Evolutionary conservation across 176 grass and related monocot species (phyloP).

Genomic region (Oryza glumipatula): DNA sequence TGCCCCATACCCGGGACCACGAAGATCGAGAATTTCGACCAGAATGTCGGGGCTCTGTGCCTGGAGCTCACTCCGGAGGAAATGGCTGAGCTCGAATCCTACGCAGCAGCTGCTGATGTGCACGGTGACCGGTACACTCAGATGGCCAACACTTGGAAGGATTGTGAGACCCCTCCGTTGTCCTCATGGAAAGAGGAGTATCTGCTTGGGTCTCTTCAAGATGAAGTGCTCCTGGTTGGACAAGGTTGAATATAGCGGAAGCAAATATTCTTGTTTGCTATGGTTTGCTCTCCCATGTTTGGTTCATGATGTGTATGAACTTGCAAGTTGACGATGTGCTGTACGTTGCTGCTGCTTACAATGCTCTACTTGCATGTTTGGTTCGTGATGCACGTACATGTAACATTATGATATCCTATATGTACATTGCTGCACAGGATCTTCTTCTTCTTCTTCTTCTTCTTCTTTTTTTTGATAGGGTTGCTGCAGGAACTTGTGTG

Average conservation of each 20-base stretch:
- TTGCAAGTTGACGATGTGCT: too few relatives aligned
- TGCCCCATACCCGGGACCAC: constrained; percentile 63
- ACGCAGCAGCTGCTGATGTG: constrained; percentile 17
- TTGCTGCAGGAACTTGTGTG: too few relatives aligned
- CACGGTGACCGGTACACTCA: constrained; percentile 28
- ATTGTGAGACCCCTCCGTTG: constrained; percentile 44
- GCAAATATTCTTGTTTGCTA: neutral
- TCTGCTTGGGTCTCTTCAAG: neutral
- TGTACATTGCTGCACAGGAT: too few relatives aligned
- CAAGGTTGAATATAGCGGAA: neutral
- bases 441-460: too few relatives aligned
- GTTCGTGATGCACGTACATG: too few relatives aligned
- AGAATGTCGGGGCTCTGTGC: constrained; percentile 28
- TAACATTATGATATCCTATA: too few relatives aligned
- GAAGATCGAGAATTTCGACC: constrained; percentile 54
- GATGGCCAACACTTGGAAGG: constrained; percentile 35
- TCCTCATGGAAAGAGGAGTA: constrained; percentile 40
- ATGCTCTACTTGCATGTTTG: too few relatives aligned
- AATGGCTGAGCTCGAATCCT: constrained; percentile 50
- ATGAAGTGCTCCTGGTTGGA: neutral
- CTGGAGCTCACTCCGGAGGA: constrained; percentile 16
- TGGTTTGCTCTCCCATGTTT: neutral
- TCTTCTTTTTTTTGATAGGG: too few relatives aligned
- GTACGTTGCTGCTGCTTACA: too few relatives aligned
- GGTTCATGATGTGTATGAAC: neutral